phyloP scores from a whole-genome alignment of 2,329 filamentous ascomycete species.

The Hypoxylon sp. region DNA sequence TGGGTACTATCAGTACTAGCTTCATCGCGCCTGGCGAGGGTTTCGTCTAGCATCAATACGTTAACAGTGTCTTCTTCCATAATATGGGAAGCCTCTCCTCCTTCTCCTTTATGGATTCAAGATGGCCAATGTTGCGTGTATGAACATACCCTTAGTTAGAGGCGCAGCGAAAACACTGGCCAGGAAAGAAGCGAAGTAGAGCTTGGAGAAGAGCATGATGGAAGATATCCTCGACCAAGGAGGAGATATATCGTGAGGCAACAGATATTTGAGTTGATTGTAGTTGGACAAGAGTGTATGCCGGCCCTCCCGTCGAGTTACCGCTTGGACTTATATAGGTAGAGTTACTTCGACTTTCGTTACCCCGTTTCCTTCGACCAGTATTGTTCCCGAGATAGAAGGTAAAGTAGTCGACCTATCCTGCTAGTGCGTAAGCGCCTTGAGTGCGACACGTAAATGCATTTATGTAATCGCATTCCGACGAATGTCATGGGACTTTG shows the following conservation, averaged over 20 bases:
- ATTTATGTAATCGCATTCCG: neutral
- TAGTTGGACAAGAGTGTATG: neutral
- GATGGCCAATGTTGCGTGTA: neutral
- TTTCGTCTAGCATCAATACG: neutral
- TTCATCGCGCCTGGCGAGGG: neutral
- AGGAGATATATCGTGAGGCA: conserved; percentile 1
- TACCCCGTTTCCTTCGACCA: neutral
- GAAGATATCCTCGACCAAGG: neutral
- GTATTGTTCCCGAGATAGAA: neutral
- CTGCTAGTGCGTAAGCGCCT: neutral
- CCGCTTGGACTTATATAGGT: conserved; percentile 12
- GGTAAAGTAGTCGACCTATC: neutral
- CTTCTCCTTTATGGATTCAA: neutral
- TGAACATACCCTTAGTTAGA: conserved; percentile 19
- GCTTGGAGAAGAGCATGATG: conserved; percentile 36
- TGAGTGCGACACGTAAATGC: neutral
- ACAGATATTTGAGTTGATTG: neutral
- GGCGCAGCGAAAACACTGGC: conserved; percentile 28
- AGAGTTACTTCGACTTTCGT: neutral
- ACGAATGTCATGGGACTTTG: neutral
- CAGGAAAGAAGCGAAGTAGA: conserved; percentile 31
- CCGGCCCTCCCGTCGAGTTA: neutral
- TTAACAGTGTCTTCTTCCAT: neutral
- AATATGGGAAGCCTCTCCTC: neutral
- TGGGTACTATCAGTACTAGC: neutral